Evolutionary conservation across 768 basidiomycete genomes (phyloP).

Genomic region (Lactifluus hygrophoroides): DNA sequence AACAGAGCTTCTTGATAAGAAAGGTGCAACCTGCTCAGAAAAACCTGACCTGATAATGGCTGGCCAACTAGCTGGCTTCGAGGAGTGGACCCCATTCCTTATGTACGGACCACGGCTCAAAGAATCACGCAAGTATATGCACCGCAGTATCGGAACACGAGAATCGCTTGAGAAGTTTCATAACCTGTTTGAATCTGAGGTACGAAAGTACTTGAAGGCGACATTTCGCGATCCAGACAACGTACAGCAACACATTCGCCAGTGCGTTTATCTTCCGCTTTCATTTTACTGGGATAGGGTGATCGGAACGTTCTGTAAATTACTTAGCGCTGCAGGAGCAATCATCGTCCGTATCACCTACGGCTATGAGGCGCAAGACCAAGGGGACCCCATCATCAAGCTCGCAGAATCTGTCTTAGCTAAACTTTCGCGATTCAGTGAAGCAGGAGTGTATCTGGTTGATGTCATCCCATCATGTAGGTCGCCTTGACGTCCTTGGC

Average conservation of each 20-base stretch:
- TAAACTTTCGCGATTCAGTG: neutral
- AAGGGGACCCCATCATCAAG: neutral
- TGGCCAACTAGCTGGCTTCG: neutral
- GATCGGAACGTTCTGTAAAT: too few species aligned
- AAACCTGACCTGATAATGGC: neutral
- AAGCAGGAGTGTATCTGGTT: neutral
- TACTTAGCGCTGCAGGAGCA: conserved; percentile 13
- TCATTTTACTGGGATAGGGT: neutral
- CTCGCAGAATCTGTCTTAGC: neutral
- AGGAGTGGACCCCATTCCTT: neutral
- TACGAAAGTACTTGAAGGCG: neutral
- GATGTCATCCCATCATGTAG: neutral
- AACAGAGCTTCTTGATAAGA: conserved; percentile 3
- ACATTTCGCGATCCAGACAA: neutral
- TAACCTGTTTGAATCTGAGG: neutral
- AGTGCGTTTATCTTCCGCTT: neutral
- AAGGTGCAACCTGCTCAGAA: neutral
- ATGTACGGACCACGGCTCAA: neutral
- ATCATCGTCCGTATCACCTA: conserved; percentile 22
- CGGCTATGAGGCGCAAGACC: conserved; percentile 15
- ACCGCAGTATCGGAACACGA: neutral
- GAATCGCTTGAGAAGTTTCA: neutral
- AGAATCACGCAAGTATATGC: neutral
- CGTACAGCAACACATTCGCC: neutral
- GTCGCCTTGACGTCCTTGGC: neutral